Conservation (phyloP, 1,284 basidiomycete genomes). For the Phylloboletellus chloephorus region DNA sequence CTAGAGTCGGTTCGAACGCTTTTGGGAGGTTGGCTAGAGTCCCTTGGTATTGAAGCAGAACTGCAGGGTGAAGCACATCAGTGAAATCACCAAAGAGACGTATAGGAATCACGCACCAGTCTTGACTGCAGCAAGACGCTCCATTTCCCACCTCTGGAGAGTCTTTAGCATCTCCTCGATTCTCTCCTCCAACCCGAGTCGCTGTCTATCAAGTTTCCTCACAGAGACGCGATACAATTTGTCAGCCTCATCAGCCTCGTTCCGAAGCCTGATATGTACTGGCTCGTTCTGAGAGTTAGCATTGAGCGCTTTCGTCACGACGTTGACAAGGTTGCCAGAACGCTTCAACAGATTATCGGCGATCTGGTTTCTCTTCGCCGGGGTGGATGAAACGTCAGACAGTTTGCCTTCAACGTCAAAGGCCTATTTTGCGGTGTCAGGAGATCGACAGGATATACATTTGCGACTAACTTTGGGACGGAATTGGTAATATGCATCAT, state of each 20-base stretch:
- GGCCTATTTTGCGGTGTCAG: slow-evolving; percentile 40
- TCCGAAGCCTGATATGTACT: slow-evolving; percentile 60
- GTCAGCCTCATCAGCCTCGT: slow-evolving; percentile 77
- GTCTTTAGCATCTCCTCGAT: slow-evolving; percentile 77
- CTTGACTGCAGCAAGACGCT: slow-evolving; percentile 77
- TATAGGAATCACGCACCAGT: slow-evolving; percentile 47
- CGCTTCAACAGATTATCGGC: slow-evolving; percentile 61
- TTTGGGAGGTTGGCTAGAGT: slow-evolving; percentile 68
- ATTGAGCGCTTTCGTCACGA: slow-evolving; percentile 69
- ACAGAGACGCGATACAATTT: slow-evolving; percentile 70
- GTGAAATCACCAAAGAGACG: neutral
- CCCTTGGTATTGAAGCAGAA: slow-evolving; percentile 79
- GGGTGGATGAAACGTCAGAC: slow-evolving; percentile 29
- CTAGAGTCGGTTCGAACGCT: slow-evolving; percentile 56
- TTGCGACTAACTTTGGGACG: slow-evolving; percentile 55
- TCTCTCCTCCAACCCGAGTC: slow-evolving; percentile 77
- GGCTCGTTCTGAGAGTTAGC: slow-evolving; percentile 52
- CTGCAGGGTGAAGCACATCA: slow-evolving; percentile 33
- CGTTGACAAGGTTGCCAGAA: slow-evolving; percentile 60
- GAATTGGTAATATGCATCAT: slow-evolving; percentile 78
- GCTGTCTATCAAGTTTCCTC: slow-evolving; percentile 71
- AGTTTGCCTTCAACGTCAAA: slow-evolving; percentile 55
- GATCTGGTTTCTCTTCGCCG: slow-evolving; percentile 40
- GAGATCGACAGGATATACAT: neutral
- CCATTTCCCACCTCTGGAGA: slow-evolving; percentile 81